Evolutionary conservation across 495 filamentous ascomycete species (phyloP).

Genomic region (Xylaria acuta): DNA sequence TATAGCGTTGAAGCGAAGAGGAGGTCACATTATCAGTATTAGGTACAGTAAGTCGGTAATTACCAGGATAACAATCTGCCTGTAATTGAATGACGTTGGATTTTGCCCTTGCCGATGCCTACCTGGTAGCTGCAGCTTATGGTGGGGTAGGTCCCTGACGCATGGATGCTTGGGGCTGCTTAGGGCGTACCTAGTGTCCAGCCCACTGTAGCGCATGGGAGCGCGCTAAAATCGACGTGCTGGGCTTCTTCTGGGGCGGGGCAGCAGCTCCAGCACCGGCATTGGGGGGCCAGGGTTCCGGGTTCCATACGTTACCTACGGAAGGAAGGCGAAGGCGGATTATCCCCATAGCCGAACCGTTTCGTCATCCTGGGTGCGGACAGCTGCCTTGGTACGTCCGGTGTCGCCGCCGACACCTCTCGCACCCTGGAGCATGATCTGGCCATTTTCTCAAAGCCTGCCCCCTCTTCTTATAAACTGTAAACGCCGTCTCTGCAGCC

Average conservation of each 20-base stretch:
- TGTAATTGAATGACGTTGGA: conserved; percentile 34
- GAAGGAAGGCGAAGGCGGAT: conserved; percentile 24
- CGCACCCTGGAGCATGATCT: background rate
- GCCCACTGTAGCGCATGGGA: background rate
- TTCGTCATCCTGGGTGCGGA: conserved; percentile 35
- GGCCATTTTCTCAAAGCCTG: background rate
- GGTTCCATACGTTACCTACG: background rate
- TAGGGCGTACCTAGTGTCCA: too few species aligned
- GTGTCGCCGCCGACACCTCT: background rate
- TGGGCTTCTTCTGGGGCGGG: conserved; percentile 13
- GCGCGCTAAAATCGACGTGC: conserved; percentile 13
- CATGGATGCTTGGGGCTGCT: conserved; percentile 1
- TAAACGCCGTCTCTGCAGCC: background rate
- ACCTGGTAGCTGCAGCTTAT: conserved; percentile 30
- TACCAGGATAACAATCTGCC: background rate
- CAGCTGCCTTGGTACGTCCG: conserved; percentile 19
- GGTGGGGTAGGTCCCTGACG: conserved; percentile 30
- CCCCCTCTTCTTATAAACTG: background rate
- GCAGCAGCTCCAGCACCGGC: conserved; percentile 10
- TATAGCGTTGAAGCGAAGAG: background rate
- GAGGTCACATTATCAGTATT: conserved; percentile 23
- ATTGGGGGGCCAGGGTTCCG: background rate
- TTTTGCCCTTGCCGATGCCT: conserved; percentile 33
- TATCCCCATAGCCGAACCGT: conserved; percentile 33
- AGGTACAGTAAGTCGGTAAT: background rate